Conservation (phyloP, 2,329 filamentous ascomycete species). For the Trichoderma aggressivum region DNA sequence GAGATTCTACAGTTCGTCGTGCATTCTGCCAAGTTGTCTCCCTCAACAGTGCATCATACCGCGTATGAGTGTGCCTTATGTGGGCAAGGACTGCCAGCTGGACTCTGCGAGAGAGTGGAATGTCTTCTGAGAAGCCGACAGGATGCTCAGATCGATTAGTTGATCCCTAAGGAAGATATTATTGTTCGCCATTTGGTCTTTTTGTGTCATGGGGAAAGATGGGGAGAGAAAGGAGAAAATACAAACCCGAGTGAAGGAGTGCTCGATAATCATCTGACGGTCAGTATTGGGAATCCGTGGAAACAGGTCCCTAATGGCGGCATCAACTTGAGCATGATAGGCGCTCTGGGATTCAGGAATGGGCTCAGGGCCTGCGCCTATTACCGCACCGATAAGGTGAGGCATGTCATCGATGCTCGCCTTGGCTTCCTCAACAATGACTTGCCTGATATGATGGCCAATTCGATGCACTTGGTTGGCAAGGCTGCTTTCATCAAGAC, state of each 20-base stretch:
- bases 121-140: constrained; percentile 54
- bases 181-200: constrained; percentile 18
- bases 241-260: constrained; percentile 60
- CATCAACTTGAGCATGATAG: constrained; percentile 61
- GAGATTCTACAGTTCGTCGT: constrained; percentile 56
- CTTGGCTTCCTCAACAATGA: constrained; percentile 56
- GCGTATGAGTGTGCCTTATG: constrained; percentile 63
- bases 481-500: constrained; percentile 36
- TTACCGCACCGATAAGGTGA: constrained; percentile 21
- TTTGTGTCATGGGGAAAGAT: background rate
- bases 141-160: constrained; percentile 51
- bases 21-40: constrained; percentile 59
- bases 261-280: constrained; percentile 58
- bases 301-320: constrained; percentile 60
- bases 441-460: constrained; percentile 58
- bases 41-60: constrained; percentile 59
- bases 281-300: constrained; percentile 64
- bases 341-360: constrained; percentile 58
- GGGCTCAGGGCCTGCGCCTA: constrained; percentile 47
- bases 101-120: constrained; percentile 59
- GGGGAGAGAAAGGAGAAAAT: background rate
- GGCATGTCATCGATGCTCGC: constrained; percentile 28
- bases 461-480: constrained; percentile 55
- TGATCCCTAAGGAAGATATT: constrained; percentile 40
- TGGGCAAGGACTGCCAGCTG: constrained; percentile 64